phyloP scores from a whole-genome alignment of 805 yeast genomes.

The Zygosaccharomyces kombuchaensis region DNA sequence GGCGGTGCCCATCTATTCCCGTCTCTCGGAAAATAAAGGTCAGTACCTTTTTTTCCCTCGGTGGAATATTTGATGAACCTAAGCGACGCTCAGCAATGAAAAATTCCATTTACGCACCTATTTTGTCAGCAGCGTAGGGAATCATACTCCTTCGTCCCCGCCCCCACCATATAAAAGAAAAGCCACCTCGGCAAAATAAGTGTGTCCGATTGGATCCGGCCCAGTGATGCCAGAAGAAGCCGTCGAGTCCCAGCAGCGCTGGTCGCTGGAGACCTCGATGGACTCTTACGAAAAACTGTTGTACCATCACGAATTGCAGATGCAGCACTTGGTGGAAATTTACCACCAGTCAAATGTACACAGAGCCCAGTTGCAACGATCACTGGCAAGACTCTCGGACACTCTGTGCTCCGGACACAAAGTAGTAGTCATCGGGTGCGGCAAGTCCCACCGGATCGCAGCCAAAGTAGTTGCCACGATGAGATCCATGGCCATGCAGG shows the following conservation, averaged over 20 bases:
- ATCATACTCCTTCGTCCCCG: neutral
- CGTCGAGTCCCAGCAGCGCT: neutral
- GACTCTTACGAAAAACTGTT: slow-evolving; percentile 15
- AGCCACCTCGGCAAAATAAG: neutral
- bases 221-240: neutral
- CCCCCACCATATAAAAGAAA: neutral
- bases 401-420: slow-evolving; percentile 44
- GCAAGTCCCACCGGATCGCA: slow-evolving; percentile 78
- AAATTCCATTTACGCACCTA: neutral
- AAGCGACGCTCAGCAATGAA: neutral
- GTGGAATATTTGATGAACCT: neutral
- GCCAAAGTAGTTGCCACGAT: slow-evolving; percentile 75
- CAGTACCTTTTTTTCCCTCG: neutral
- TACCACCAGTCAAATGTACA: slow-evolving; percentile 8
- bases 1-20: neutral
- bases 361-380: neutral
- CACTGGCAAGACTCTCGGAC: neutral
- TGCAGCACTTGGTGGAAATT: slow-evolving; percentile 17
- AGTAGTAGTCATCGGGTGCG: slow-evolving; percentile 75
- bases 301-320: slow-evolving; percentile 19
- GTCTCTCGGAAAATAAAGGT: neutral
- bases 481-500: slow-evolving; percentile 68
- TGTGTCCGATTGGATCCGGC: neutral
- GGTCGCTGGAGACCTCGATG: slow-evolving; percentile 1
- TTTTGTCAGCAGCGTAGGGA: neutral